Percentiles rank a stretch among this genome's conserved stretches.
phyloP scores from a whole-genome alignment of 2,329 filamentous ascomycete species.

The Allantophomopsis cytisporea region DNA sequence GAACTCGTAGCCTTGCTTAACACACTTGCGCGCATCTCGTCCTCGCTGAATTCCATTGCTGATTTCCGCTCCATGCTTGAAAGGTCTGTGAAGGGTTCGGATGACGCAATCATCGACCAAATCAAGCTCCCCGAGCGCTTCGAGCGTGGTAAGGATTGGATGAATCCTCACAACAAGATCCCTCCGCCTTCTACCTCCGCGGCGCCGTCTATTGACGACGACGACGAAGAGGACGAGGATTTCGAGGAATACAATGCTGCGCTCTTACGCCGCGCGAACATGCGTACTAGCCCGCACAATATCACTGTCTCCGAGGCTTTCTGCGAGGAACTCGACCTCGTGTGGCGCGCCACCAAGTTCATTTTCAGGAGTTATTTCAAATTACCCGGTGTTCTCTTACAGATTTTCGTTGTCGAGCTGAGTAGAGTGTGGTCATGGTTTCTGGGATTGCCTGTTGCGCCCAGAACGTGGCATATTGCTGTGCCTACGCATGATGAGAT shows the following conservation, averaged over 20 bases:
- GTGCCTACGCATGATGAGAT: constrained; percentile 24
- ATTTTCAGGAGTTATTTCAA: constrained; percentile 58
- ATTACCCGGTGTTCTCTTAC: constrained; percentile 49
- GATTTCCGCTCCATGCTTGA: constrained; percentile 49
- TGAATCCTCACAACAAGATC: too few relatives aligned
- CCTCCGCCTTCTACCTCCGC: too few relatives aligned
- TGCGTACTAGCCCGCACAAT: constrained; percentile 4
- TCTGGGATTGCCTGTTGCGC: constrained; percentile 44
- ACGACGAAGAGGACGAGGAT: constrained; percentile 24
- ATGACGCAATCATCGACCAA: constrained; percentile 11
- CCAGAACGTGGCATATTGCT: constrained; percentile 34
- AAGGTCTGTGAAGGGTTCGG: constrained; percentile 12
- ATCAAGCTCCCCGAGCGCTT: constrained; percentile 27
- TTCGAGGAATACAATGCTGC: constrained; percentile 23
- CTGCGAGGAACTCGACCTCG: constrained; percentile 45
- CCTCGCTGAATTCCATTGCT: constrained; percentile 62
- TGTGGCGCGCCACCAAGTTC: constrained; percentile 49
- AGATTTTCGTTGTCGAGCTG: constrained; percentile 37
- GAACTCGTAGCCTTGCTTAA: constrained; percentile 93
- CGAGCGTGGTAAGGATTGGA: constrained; percentile 10
- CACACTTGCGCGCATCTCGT: constrained; percentile 76
- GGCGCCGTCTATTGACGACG: constrained; percentile 10
- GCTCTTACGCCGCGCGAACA: too few relatives aligned
- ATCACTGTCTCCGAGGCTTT: constrained; percentile 33
- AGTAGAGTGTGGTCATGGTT: constrained; percentile 45